Evolutionary conservation across 192 early-diverging fungal species (phyloP).

Genomic region (Cetraspora pellucida): DNA sequence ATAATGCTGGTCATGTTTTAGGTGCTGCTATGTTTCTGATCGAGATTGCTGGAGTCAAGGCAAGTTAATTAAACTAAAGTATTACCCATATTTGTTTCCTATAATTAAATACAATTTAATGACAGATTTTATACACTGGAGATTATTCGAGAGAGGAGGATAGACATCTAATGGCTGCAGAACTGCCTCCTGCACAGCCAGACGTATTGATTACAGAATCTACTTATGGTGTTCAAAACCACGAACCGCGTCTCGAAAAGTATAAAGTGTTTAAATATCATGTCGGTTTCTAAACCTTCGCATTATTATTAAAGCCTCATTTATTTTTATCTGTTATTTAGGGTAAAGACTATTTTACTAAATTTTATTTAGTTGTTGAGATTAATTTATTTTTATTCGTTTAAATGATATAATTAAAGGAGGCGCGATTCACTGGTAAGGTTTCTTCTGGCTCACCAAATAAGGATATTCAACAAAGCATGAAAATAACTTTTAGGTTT

Average conservation of each 20-base stretch:
- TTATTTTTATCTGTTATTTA: too few species aligned
- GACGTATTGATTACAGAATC: constrained; percentile 96
- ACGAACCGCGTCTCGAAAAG: constrained; percentile 87
- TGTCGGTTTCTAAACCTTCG: too few species aligned
- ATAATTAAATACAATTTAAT: too few species aligned
- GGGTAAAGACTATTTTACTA: too few species aligned
- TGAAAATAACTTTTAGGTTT: not conserved
- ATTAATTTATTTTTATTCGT: too few species aligned
- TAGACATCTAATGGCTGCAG: constrained; percentile 96
- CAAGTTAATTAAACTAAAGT: constrained; percentile 33
- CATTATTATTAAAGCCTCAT: too few species aligned
- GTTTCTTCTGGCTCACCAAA: not conserved
- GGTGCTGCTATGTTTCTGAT: constrained; percentile 98
- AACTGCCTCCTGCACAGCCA: constrained; percentile 79
- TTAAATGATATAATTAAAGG: constrained; percentile 45
- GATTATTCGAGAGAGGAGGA: constrained; percentile 99
- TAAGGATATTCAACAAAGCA: not conserved
- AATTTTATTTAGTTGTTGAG: too few species aligned
- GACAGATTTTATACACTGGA: constrained; percentile 87
- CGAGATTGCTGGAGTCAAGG: constrained; percentile 85
- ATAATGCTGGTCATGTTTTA: constrained; percentile 97
- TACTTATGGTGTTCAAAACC: constrained; percentile 96
- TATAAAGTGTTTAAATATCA: too few species aligned
- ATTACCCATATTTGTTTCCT: not conserved
- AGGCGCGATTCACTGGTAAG: constrained; percentile 81